phyloP scores from a whole-genome alignment of 2,329 filamentous ascomycete species.

The Didymella segeticola region DNA sequence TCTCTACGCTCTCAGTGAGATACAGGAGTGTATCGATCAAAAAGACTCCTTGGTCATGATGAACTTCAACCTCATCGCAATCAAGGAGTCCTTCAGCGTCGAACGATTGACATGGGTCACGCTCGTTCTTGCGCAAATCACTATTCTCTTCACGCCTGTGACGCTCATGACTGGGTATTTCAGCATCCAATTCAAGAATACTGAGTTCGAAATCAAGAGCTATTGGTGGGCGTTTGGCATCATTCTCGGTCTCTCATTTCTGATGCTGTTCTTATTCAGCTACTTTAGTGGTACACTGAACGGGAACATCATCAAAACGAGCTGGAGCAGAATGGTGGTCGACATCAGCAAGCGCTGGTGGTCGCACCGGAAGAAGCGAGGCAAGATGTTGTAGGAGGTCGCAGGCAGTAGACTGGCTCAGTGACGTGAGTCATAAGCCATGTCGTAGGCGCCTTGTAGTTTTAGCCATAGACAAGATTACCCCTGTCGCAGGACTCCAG shows the following conservation, averaged over 20 bases:
- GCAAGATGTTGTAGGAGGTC: constrained; percentile 21
- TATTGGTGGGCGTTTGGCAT: constrained; percentile 75
- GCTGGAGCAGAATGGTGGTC: constrained; percentile 44
- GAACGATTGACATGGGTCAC: constrained; percentile 75
- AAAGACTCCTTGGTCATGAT: constrained; percentile 74
- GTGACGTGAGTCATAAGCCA: not conserved
- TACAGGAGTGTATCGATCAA: constrained; percentile 69
- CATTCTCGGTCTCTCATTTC: constrained; percentile 65
- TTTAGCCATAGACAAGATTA: not conserved
- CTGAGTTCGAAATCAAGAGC: constrained; percentile 66
- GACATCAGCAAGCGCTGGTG: constrained; percentile 38
- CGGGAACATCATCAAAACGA: constrained; percentile 57
- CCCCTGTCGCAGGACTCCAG: not conserved
- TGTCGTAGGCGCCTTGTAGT: not conserved
- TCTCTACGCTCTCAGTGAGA: constrained; percentile 67
- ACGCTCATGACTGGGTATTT: constrained; percentile 79
- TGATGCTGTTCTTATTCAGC: constrained; percentile 65
- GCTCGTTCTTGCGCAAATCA: constrained; percentile 75
- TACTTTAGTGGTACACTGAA: constrained; percentile 64
- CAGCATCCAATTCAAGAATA: constrained; percentile 67
- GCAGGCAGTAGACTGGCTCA: no score
- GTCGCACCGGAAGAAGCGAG: constrained; percentile 27
- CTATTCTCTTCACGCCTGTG: constrained; percentile 77
- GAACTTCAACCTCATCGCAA: constrained; percentile 79
- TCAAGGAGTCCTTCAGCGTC: constrained; percentile 76